Evolutionary conservation across 169 alveolate genomes (phyloP).

Genomic region (Prorocentrum cordatum): DNA sequence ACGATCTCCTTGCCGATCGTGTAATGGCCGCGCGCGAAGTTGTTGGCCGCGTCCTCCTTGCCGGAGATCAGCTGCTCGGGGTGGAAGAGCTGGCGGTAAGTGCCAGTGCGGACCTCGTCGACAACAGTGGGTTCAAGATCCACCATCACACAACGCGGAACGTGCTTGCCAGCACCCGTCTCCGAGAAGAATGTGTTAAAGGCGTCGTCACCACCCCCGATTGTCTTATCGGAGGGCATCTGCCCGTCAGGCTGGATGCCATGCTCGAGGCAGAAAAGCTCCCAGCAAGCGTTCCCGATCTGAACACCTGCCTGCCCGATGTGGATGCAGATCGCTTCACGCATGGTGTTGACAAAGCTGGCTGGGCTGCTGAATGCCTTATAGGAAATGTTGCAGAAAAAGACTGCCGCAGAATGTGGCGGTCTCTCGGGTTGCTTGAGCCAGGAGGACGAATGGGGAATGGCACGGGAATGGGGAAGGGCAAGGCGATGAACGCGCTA

Average conservation of each 20-base stretch:
- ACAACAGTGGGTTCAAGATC: slow-evolving; percentile 97
- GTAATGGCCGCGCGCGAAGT: no score
- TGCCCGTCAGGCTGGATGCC: slow-evolving; percentile 93
- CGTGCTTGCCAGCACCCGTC: slow-evolving; percentile 95
- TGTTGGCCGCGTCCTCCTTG: slow-evolving; percentile 93
- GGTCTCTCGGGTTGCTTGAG: no score
- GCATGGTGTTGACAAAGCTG: no score
- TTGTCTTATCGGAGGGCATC: slow-evolving; percentile 94
- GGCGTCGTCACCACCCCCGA: slow-evolving; percentile 85
- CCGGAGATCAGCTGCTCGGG: slow-evolving; percentile 93
- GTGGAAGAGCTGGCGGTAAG: no score
- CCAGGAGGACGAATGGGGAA: no score
- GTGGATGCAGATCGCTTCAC: slow-evolving; percentile 64
- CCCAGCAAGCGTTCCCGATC: slow-evolving; percentile 98
- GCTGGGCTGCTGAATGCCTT: no score
- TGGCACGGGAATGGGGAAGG: no score
- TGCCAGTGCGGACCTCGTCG: slow-evolving; percentile 93
- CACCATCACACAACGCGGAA: slow-evolving; percentile 92
- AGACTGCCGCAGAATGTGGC: no score
- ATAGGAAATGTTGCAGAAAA: no score
- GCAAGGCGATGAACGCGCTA: no score
- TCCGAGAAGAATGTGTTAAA: slow-evolving; percentile 87
- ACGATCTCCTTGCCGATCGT: no score
- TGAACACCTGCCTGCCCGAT: slow-evolving; percentile 98
- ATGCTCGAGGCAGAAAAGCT: no score